These are phyloP conservation scores for Saccharomycopsis microspora DNA, from an alignment of 805 yeast species.

Conservation along the genomic window DNA sequence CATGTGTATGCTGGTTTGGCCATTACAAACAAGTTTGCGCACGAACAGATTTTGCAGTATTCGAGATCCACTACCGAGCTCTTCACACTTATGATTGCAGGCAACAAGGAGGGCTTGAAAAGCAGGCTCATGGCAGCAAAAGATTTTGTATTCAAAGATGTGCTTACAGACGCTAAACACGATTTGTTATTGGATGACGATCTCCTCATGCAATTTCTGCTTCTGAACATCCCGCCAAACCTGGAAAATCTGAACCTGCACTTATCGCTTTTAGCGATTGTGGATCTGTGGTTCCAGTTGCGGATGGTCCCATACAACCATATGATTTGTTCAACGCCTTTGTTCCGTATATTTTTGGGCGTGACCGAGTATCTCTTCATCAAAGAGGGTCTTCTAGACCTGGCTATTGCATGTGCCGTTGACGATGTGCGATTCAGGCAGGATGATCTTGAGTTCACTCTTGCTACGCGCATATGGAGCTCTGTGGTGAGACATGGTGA, in stretches of 20 bases:
- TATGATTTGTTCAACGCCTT: conserved; percentile 91
- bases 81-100: conserved; percentile 72
- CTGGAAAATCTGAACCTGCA: conserved; percentile 70
- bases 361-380: conserved; percentile 88
- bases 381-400: conserved; percentile 72
- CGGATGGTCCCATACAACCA: conserved; percentile 92
- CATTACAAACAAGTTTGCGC: conserved; percentile 91
- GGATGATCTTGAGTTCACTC: conserved; percentile 86
- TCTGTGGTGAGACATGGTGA: conserved; percentile 66
- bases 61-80: conserved; percentile 75
- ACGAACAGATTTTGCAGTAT: conserved; percentile 81
- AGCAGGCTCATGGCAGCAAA: conserved; percentile 56
- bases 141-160: conserved; percentile 63
- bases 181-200: conserved; percentile 66
- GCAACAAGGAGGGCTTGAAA: conserved; percentile 44
- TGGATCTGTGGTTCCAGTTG: conserved; percentile 82
- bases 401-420: conserved; percentile 63
- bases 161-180: conserved; percentile 30
- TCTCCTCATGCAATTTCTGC: conserved; percentile 66
- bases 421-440: conserved; percentile 58
- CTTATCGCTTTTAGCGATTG: conserved; percentile 78
- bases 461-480: conserved; percentile 86
- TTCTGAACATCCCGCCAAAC: conserved; percentile 57
- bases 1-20: conserved; percentile 98
- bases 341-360: conserved; percentile 85